These are phyloP conservation scores for Trichoderma erinaceum DNA, from an alignment of 495 filamentous ascomycete genomes.

Conservation along the genomic window DNA sequence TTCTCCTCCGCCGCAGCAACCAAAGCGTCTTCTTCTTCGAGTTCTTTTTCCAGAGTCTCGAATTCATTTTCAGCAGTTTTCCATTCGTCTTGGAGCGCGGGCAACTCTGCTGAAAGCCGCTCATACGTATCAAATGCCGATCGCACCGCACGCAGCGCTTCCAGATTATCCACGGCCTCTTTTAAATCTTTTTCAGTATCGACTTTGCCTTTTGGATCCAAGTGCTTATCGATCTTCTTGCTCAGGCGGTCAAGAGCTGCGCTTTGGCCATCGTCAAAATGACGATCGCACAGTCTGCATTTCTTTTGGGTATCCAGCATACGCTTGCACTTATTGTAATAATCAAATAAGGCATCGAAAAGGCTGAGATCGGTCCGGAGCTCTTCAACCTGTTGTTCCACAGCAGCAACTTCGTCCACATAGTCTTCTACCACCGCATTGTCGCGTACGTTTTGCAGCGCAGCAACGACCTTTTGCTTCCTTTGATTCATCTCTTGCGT, in stretches of 20 bases:
- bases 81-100: constrained; percentile 57
- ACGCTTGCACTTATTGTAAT: constrained; percentile 55
- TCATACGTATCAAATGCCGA: constrained; percentile 67
- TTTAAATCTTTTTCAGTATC: constrained; percentile 49
- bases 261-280: constrained; percentile 47
- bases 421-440: constrained; percentile 35
- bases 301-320: constrained; percentile 53
- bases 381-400: constrained; percentile 55
- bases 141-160: constrained; percentile 51
- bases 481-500: constrained; percentile 57
- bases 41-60: constrained; percentile 52
- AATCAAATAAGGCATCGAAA: constrained; percentile 55
- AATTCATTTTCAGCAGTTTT: constrained; percentile 47
- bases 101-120: constrained; percentile 66
- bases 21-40: constrained; percentile 67
- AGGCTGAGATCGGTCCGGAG: constrained; percentile 58
- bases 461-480: constrained; percentile 40
- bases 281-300: constrained; percentile 64
- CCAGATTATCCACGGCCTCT: constrained; percentile 48
- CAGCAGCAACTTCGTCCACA: constrained; percentile 31
- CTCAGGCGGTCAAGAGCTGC: constrained; percentile 33
- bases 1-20: constrained; percentile 59
- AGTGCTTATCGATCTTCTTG: constrained; percentile 52
- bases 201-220: constrained; percentile 50
- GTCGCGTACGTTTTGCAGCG: constrained; percentile 32